Base-by-base conservation (phyloP, 2,329 filamentous ascomycete species). In the Penicillium sp. region DNA sequence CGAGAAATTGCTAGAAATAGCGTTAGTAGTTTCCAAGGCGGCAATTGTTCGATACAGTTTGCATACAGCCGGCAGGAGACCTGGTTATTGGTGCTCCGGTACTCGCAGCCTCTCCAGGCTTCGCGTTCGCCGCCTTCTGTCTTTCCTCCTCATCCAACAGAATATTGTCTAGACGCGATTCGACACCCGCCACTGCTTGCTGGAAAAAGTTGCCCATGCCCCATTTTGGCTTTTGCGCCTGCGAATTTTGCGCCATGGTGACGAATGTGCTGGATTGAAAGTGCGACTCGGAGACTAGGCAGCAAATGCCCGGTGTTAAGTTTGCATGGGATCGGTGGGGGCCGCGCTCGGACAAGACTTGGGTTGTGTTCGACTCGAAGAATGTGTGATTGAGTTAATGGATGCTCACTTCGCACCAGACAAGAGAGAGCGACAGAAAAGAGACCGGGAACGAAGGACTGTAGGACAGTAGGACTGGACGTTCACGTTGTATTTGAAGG, bases 121-220 rank as follows among this genome's bases (percentile, higher is more conserved):
- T 70, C 56, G 57, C 50, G 11, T 58, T 53, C 25, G 60, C 51
- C 28, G 54, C 52, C 40, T 66, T 71, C 46, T 62, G 51, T 24
- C 61, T 51, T n/a, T 83, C 82, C 39, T 87, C 84, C 49, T 89
- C 85, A 60, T 96, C 92, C 48, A 90, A 85, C 54, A 99, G 81
- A 52, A 99, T 95, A 44, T 84, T 92, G 71, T 99, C 94, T 53
- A 99, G 82, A 39, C 89, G 86, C 53, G 92, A 95, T 75, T 99
- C 94, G 51, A 99, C 88, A 54, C 92, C 92, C 48, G 92, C 91
- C 54, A 97, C 90, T 57, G 92, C 92, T 72, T 92, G 90, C 59
- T 91, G 89, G 54, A 96, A 81, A 68, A 96, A 87, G 28, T 84
- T 70, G 11, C 71, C 69, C 44, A 74, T 85, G 41, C 87, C 88